Evolutionary conservation across 116 monocot genomes (phyloP), one percentile per base, ranked within the genome.

Genomic region (Trichopus zeylanicus): DNA sequence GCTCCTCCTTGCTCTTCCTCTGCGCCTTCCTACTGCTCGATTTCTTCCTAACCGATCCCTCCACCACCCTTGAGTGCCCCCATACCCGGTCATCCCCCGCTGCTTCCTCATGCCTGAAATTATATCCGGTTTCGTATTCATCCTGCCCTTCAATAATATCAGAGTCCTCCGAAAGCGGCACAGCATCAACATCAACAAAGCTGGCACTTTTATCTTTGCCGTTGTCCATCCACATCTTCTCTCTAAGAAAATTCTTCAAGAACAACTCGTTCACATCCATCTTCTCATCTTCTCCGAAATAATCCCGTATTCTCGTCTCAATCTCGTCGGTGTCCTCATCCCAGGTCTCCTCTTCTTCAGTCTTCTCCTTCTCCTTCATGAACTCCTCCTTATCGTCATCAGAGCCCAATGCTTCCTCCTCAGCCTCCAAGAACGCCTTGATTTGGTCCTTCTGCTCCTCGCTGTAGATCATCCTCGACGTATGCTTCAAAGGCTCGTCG

Each of bases 21-120:
- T 97, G 97, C 30, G 16, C 31, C 77, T 84, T 84, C 66, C 97
- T 79, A 23, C 75, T 76, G 73, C 53, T 91, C 8, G 61, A 72
- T 55, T 91, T 97, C 81, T 87, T 97, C 74, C 97, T 79, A 67
- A 97, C 84, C 1, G 97, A 84, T 55, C 87, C 91, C 54, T 91
- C 87, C 0, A 68, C 64, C 16, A 78, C 29, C 56, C 97, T 73
- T 0, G 97, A 71, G 46, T 97, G 85, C 1, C 87, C 91, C 39
- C 77, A 57, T 26, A 97, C 81, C 26, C 87, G 64, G 39, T 90
- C 52, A n/a, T 30, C 97, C 5, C 70, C 72, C 31, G 65, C 79
- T 23, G 52, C 87, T 66, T 97, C 91, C 75, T 97, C 84, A 4
- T 87, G 79, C 26, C 97, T 59, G 68, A 91, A 97, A 56, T 91